A percentile compares a stretch with the other conserved stretches of the same genome.
Conservation (phyloP, 345 rosid genomes). For the Syzygium jambos region DNA sequence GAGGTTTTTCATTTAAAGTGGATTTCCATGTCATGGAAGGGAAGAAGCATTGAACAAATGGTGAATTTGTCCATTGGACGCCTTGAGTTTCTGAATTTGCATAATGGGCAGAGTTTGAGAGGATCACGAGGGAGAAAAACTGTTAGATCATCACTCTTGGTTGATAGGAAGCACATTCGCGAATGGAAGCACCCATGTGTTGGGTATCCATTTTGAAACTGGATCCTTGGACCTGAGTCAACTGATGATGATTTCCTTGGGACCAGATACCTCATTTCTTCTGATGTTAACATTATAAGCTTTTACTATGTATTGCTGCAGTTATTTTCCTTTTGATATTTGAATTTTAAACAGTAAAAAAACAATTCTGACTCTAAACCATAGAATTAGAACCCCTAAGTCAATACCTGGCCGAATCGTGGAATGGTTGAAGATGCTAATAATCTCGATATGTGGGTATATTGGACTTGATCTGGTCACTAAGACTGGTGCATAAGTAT, state of each 20-base stretch:
- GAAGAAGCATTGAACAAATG: not conserved
- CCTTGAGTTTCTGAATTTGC: not conserved
- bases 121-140: not conserved
- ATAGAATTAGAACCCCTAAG: not conserved
- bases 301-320: not conserved
- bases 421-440: not conserved
- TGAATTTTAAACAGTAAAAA: not conserved
- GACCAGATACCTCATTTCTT: not conserved
- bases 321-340: not conserved
- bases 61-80: not conserved
- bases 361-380: not conserved
- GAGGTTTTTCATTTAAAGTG: not conserved
- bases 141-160: not conserved
- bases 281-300: not conserved
- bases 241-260: not conserved
- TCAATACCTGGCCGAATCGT: not conserved
- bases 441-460: not conserved
- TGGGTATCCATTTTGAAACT: too few relatives aligned
- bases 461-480: not conserved
- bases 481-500: not conserved
- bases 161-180: too few relatives aligned
- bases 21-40: not conserved
- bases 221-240: not conserved
- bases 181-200: too few relatives aligned
- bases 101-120: not conserved